Base-by-base conservation (phyloP, 2,329 filamentous ascomycete genomes). In the Pseudogymnoascus sp. region DNA sequence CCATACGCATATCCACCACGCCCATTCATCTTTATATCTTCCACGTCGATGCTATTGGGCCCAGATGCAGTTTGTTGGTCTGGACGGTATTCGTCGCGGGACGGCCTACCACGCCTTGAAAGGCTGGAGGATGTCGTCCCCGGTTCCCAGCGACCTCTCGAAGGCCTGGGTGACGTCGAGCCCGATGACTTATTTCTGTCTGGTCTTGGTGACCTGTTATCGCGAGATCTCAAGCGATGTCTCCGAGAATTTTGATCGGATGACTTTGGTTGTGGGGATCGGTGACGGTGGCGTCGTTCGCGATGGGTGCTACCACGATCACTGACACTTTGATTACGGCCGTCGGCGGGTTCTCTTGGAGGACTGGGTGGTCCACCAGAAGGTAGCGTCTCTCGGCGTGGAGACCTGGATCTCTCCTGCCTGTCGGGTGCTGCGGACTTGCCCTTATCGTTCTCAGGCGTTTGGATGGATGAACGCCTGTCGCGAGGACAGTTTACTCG, bases 21-120 rank as follows among this genome's bases (percentile, higher is more conserved):
- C 21, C 70, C 68, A 42, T 69, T 66, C 74, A 76, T 75, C 63
- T 73, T 74, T 50, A 71, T 69, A 35, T 68, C 65, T 63, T 71
- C 72, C 7, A 73, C 72, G 63, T 75, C 73, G 40, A 73, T 69
- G 63, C 71, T 74, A 62, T 75, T 76, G 11, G 72, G 68, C 44
- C 73, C 73, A 35, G 74, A 75, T 4, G 70, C 69, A 56, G 70
- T 66, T 62, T 37, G 64, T 59, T 28, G 67, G 64, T 61, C 61
- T 65, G 68, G 65, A 50, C 64, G 69, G 66, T 67, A 69, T 33
- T 73, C 71, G 70, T 70, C 70, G 67, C 67, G 67, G 33, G 66
- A 63, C 47, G 40, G 50, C 38, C 66, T 64, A 14, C 65, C 65
- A 44, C 65, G 65, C 62, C 65, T 67, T 5, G 69, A 68, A 31